Conservation (phyloP, 2,329 filamentous ascomycete genomes). For the Hysterium pulicare region DNA sequence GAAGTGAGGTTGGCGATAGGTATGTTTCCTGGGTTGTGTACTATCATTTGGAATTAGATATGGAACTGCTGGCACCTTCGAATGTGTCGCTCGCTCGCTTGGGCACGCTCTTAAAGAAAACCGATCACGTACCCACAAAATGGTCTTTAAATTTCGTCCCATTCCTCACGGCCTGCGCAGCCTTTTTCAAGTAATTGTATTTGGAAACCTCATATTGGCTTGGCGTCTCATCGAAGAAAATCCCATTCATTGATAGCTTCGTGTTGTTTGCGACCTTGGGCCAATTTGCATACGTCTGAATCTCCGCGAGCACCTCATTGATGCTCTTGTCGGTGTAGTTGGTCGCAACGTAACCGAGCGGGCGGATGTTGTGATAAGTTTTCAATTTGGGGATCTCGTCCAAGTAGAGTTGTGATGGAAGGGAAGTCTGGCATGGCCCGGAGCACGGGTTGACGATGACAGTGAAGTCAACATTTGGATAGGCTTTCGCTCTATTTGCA, state of each 20-base stretch:
- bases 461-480: constrained; percentile 47
- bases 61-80: background rate
- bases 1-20: constrained; percentile 16
- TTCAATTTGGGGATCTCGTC: constrained; percentile 40
- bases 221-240: constrained; percentile 52
- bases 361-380: constrained; percentile 44
- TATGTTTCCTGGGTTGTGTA: constrained; percentile 20
- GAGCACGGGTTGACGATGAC: constrained; percentile 48
- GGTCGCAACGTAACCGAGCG: constrained; percentile 50
- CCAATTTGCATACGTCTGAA: constrained; percentile 49
- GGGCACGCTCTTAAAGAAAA: background rate
- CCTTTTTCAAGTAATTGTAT: constrained; percentile 18
- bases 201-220: constrained; percentile 9
- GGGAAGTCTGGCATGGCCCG: constrained; percentile 40
- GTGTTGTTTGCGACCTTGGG: constrained; percentile 34
- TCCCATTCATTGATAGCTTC: constrained; percentile 38
- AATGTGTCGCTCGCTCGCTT: background rate
- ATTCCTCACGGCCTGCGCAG: constrained; percentile 18
- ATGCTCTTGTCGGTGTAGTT: constrained; percentile 36
- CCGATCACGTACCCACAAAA: constrained; percentile 9
- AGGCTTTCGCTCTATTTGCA: no score
- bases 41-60: no score
- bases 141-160: constrained; percentile 14
- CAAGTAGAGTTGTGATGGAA: constrained; percentile 43
- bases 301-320: constrained; percentile 32